A percentile compares a stretch with the other conserved stretches of the same genome.
phyloP scores from a whole-genome alignment of 306 rosid species.

The Medicago truncatula region MtrunA17r5.0-ANR NC_053045.1:33919001-33919500 shows the following conservation, averaged over 20 bases:
- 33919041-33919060: neutral
- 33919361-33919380: constrained; percentile 3
- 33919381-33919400: neutral
- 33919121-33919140: constrained; percentile 8
- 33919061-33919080: constrained; percentile 7
- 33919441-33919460: neutral
- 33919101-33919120: constrained; percentile 6
- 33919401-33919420: neutral
- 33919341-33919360: neutral
- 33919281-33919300: constrained; percentile 11
- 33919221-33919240: constrained; percentile 14
- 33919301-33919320: neutral
- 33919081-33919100: neutral
- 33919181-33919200: constrained; percentile 26
- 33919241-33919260: neutral
- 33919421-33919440: neutral
- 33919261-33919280: neutral
- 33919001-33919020: neutral
- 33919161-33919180: constrained; percentile 21
- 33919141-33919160: neutral
- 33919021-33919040: neutral
- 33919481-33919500: neutral
- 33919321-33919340: no score
- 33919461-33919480: neutral
- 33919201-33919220: constrained; percentile 1